Conservation (phyloP, 306 rosid species). For the Hippophae rhamnoides region DNA sequence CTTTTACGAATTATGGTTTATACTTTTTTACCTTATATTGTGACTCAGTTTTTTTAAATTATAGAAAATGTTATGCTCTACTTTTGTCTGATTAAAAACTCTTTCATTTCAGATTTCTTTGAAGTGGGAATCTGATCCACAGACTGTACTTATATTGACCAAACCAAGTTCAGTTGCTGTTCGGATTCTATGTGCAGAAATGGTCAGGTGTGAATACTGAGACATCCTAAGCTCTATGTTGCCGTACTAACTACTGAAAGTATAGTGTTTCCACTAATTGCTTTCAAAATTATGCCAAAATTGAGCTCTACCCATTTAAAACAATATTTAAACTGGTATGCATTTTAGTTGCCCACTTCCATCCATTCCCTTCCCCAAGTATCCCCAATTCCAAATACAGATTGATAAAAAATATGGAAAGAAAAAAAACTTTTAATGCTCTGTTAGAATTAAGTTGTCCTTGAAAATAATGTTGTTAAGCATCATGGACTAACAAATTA, state of each 20-base stretch:
- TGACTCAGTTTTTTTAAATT: not conserved
- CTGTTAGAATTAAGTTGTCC: no score
- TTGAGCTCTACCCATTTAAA: not conserved
- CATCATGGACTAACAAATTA: no score
- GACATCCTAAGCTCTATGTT: slow-evolving; percentile 13
- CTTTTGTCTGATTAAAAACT: slow-evolving; percentile 28
- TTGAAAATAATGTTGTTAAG: no score
- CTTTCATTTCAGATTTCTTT: slow-evolving; percentile 69
- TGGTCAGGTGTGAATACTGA: slow-evolving; percentile 59
- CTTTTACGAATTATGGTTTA: no score
- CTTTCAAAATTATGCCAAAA: slow-evolving; percentile 12
- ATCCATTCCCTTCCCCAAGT: no score
- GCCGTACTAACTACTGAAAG: not conserved
- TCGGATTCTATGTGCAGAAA: slow-evolving; percentile 75
- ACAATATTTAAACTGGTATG: no score
- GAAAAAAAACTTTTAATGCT: no score
- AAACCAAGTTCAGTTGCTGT: slow-evolving; percentile 84
- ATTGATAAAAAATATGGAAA: no score
- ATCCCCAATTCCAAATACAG: no score
- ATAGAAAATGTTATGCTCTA: not conserved
- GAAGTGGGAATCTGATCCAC: slow-evolving; percentile 93
- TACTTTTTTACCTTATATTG: not conserved
- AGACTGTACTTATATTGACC: slow-evolving; percentile 78
- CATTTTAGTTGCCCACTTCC: no score
- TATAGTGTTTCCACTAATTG: slow-evolving; percentile 10